Percentiles rank a stretch among this genome's conserved stretches.
phyloP scores from a whole-genome alignment of 192 early-diverging fungal species.

The Phycomyces nitens region DNA sequence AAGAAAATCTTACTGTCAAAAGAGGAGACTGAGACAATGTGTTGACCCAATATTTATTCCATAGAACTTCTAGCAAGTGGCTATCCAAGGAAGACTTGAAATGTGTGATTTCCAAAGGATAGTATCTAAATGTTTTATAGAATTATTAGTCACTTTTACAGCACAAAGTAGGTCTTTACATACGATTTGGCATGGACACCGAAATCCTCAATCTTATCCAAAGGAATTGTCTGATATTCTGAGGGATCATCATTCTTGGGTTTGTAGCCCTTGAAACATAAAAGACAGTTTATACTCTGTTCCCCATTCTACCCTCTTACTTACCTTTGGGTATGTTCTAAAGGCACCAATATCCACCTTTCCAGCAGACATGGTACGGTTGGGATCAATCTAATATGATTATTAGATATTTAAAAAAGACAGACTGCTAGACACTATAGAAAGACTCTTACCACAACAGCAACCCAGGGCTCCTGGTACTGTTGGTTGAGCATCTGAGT shows the following conservation, averaged over 20 bases:
- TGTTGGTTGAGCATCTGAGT: constrained; percentile 96
- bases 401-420: neutral
- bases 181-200: constrained; percentile 86
- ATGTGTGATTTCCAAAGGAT: constrained; percentile 84
- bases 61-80: constrained; percentile 83
- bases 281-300: constrained; percentile 1
- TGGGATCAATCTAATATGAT: constrained; percentile 81
- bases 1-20: constrained; percentile 58
- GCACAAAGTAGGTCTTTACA: neutral
- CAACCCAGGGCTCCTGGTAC: constrained; percentile 91
- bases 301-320: neutral
- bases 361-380: constrained; percentile 93
- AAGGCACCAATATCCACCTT: constrained; percentile 99
- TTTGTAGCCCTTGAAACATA: constrained; percentile 61
- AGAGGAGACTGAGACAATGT: constrained; percentile 92
- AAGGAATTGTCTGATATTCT: constrained; percentile 89
- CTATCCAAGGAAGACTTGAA: constrained; percentile 91
- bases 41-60: constrained; percentile 98
- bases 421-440: no score
- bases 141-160: neutral
- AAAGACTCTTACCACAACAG: constrained; percentile 73
- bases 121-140: constrained; percentile 51
- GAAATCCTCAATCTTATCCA: constrained; percentile 97
- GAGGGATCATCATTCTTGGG: constrained; percentile 71
- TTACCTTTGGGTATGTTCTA: constrained; percentile 89